phyloP scores from a whole-genome alignment of 495 filamentous ascomycete genomes.

The Neurospora sp. region DNA sequence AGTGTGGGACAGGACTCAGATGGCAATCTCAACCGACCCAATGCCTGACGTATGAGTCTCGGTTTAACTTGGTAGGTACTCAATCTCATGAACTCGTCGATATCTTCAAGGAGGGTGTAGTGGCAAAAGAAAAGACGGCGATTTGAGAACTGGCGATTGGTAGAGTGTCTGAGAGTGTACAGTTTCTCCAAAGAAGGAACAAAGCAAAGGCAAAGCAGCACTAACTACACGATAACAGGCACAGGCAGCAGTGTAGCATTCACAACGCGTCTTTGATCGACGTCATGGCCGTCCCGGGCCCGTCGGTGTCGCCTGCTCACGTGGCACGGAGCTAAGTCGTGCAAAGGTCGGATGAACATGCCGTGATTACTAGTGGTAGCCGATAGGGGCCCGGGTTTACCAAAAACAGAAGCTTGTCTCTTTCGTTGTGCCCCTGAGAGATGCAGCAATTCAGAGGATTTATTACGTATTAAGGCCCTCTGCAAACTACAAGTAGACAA shows the following conservation, averaged over 20 bases:
- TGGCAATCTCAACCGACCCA: background rate
- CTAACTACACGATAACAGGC: background rate
- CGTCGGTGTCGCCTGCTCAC: constrained; percentile 5
- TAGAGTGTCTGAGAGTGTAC: background rate
- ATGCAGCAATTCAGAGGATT: background rate
- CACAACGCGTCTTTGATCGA: background rate
- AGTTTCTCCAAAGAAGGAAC: background rate
- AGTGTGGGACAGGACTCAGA: background rate
- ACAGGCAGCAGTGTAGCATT: background rate
- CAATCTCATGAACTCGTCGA: background rate
- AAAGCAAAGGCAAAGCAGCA: background rate
- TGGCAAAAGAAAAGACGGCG: background rate
- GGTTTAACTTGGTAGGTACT: background rate
- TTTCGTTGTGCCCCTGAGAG: background rate
- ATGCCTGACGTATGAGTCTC: background rate
- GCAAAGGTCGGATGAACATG: background rate
- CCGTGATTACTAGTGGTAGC: background rate
- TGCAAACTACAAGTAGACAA: background rate
- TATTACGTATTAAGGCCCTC: background rate
- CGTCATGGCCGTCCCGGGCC: background rate
- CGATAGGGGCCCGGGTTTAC: background rate
- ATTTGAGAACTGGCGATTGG: background rate
- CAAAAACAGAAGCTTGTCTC: background rate
- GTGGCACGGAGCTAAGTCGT: constrained; percentile 1
- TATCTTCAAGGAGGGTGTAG: background rate